phyloP scores from a whole-genome alignment of 1,284 basidiomycete species.

The Jaminaea rosea region DNA sequence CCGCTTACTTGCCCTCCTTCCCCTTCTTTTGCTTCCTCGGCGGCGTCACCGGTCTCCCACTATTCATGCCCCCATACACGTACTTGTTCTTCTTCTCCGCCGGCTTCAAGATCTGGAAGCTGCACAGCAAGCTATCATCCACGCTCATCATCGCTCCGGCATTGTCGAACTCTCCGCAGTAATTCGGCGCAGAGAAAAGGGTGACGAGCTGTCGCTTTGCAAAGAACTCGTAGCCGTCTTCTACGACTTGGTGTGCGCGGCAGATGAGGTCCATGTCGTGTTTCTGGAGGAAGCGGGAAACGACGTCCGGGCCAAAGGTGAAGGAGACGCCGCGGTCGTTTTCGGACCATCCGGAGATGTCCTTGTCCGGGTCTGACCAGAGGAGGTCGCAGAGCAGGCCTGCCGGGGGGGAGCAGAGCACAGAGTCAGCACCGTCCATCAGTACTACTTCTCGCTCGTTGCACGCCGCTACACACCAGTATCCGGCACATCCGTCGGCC shows the following conservation, averaged over 20 bases:
- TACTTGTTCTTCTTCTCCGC: conserved; percentile 96
- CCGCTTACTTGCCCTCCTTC: conserved; percentile 3
- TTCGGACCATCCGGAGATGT: conserved; percentile 98
- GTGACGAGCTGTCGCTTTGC: conserved; percentile 95
- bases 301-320: conserved; percentile 96
- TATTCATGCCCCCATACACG: conserved; percentile 47
- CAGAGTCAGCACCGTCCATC: too few species aligned
- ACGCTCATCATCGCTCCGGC: conserved; percentile 99
- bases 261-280: conserved; percentile 98
- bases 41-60: conserved; percentile 53
- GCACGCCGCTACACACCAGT: conserved; percentile 60
- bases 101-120: conserved; percentile 98
- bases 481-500: conserved; percentile 97
- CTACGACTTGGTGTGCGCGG: conserved; percentile 96
- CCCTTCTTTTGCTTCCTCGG: conserved; percentile 53
- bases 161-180: conserved; percentile 74
- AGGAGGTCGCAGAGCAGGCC: conserved; percentile 90
- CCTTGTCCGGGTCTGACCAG: conserved; percentile 99
- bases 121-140: conserved; percentile 92
- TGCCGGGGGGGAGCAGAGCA: conserved; percentile 9
- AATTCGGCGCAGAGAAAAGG: conserved; percentile 88
- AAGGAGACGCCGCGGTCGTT: conserved; percentile 97
- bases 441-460: too few species aligned
- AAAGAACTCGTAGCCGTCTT: conserved; percentile 99
- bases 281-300: conserved; percentile 94